phyloP scores from a whole-genome alignment of 345 rosid genomes.

The Ceriops decandra region DNA sequence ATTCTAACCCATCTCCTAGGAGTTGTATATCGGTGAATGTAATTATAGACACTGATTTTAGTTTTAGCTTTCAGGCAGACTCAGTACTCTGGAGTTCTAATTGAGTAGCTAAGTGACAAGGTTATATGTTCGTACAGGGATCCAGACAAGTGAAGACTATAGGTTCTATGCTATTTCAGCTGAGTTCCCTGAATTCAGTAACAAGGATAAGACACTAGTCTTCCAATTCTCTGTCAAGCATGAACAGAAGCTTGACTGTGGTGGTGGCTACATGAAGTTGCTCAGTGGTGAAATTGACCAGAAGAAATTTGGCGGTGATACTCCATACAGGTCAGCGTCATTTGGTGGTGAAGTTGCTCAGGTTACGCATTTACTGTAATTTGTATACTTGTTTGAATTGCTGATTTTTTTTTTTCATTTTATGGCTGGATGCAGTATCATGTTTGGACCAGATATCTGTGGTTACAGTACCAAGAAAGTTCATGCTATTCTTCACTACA shows the following conservation, averaged over 20 bases:
- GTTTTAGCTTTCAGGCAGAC: neutral
- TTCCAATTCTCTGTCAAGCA: slow-evolving; percentile 98
- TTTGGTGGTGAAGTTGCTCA: neutral
- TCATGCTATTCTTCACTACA: slow-evolving; percentile 93
- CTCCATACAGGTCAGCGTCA: slow-evolving; percentile 67
- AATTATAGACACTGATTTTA: neutral
- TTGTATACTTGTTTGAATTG: neutral
- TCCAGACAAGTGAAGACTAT: slow-evolving; percentile 95
- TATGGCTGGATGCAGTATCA: slow-evolving; percentile 56
- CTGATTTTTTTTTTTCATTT: slow-evolving; percentile 5
- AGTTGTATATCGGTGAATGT: neutral
- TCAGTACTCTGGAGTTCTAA: neutral
- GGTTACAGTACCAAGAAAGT: slow-evolving; percentile 98
- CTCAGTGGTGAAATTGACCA: slow-evolving; percentile 87
- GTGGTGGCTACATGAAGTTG: slow-evolving; percentile 99
- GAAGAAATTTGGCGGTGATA: slow-evolving; percentile 96
- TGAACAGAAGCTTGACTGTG: slow-evolving; percentile 99
- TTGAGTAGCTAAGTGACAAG: neutral
- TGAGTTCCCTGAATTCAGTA: slow-evolving; percentile 85
- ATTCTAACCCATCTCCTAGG: neutral
- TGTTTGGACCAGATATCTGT: slow-evolving; percentile 99
- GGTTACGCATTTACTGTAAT: neutral
- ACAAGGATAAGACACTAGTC: slow-evolving; percentile 85
- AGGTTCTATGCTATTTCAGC: slow-evolving; percentile 98
- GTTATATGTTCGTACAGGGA: slow-evolving; percentile 45